Conservation (phyloP, 192 early-diverging fungal genomes). For the Coemansia sp. region DNA sequence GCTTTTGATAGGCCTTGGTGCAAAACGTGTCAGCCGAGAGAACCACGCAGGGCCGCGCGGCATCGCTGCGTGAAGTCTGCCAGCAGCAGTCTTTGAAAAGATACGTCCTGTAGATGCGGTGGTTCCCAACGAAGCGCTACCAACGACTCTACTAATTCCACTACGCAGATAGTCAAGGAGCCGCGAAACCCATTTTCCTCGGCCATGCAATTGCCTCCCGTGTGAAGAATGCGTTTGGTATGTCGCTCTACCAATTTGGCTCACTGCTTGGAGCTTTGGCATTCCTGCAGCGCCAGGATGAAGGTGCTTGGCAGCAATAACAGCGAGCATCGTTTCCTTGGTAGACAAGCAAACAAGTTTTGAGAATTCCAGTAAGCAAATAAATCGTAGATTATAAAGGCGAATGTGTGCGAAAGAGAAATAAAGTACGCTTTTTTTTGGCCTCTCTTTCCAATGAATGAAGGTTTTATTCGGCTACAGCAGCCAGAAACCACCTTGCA, state of each 20-base stretch:
- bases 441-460: neutral
- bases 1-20: neutral
- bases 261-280: conserved; percentile 3
- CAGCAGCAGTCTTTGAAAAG: conserved; percentile 24
- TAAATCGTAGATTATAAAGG: neutral
- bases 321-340: conserved; percentile 23
- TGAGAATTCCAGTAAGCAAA: neutral
- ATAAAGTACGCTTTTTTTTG: neutral
- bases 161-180: conserved; percentile 29
- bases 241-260: conserved; percentile 17
- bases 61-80: conserved; percentile 20
- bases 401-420: neutral
- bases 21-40: conserved; percentile 13
- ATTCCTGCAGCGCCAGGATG: conserved; percentile 3
- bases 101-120: neutral
- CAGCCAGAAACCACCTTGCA: neutral
- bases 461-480: neutral
- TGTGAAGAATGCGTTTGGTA: conserved; percentile 33
- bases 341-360: neutral
- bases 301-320: conserved; percentile 20
- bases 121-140: neutral
- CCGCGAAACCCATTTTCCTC: conserved; percentile 27
- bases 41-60: conserved; percentile 23
- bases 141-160: conserved; percentile 10
- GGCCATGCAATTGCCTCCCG: conserved; percentile 10